Evolutionary conservation across 1,284 basidiomycete species (phyloP), one percentile per base, ranked within the genome.

Genomic region (Hortiboletus rubellus): DNA sequence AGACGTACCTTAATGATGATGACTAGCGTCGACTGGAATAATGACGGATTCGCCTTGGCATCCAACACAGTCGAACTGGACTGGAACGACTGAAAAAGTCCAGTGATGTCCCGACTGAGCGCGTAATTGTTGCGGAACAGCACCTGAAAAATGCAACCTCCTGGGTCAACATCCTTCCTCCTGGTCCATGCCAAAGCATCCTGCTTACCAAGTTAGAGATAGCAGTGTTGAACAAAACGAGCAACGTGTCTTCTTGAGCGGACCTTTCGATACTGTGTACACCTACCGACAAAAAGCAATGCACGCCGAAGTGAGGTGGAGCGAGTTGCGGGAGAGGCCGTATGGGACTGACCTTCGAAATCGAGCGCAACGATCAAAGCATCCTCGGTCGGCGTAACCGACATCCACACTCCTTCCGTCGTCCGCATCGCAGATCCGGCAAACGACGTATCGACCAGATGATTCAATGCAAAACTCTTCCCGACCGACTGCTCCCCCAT

Each of bases 401-500:
- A 84, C 78, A 87, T 82, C 85, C 85, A 86, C 2, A 85, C 82
- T 1, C 84, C 84, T 71, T 87, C 85, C 61, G 62, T 87, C 1
- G 84, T 86, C 22, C 84, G 72, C 83, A 87, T 85, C 0, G 85
- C 86, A 5, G 81, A 83, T 1, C 85, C 86, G 31, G 84, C 83
- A 60, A 87, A 87, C 0, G 84, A 86, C 0, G 85, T 83, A 60
- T 86, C 84, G 0, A 76, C 79, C 24, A 87, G 73, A 63, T 87
- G 85, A 46, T 87, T 87, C 12, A 86, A 66, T 0, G 81, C 74
- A 58, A 81, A 86, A 54, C 80, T 83, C 62, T 86, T 86, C 0
- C 84, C 85, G 0, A 87, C 85, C 0, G 82, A 85, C 63, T 86
- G 85, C 63, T 86, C 84, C 70, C 83, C 85, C 85, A 86, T 85